Evolutionary conservation across 352 stramenopile species (phyloP), one percentile per base, ranked within the genome.

Genomic region (Elongisporangium prolatum): DNA sequence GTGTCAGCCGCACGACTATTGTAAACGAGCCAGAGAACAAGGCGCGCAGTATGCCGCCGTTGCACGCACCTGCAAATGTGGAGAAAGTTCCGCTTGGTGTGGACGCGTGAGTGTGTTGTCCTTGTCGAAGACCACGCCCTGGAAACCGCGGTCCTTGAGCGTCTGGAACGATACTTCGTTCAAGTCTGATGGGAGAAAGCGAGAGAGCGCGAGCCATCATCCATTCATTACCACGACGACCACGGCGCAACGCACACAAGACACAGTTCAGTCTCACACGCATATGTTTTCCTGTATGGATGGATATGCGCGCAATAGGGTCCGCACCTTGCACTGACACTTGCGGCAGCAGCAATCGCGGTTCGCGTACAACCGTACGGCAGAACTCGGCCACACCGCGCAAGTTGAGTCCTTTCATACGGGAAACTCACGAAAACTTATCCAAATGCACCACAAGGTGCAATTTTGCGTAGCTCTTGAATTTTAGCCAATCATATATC

Each of bases 61-160:
- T 52, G 2, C 80, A 48, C 44, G 70, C 69, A 64, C 61, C 56
- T 71, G 64, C 14, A 97, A 71, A 60, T 89, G 77, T 6, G 81
- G 70, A 34, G 96, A 90, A 50, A 98, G 74, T 48, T 81, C 65
- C 53, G 83, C 75, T 56, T 82, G 76, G 59, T 99, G 96, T 8
- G 96, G 96, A 3, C 86, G 75, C 1, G 95, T 99, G 54, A 99
- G 68, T 22, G 96, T 99, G 69, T 99, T 99, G 69, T 99, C 96
- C 65, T 99, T 99, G 79, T 99, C 96, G 66, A 99, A 98, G 52
- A 99, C 80, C 44, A 98, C 84, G 38, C 87, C 90, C 44, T 90
- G 86, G 72, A 98, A 97, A 22, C 93, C 93, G 54, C 71, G 71
- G 56, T 90, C 80, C 55, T 76, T 70, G 28, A 95, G 75, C 53